These are phyloP conservation scores for Candida verbasci DNA, from an alignment of 805 yeast species.

Conservation along the genomic window DNA sequence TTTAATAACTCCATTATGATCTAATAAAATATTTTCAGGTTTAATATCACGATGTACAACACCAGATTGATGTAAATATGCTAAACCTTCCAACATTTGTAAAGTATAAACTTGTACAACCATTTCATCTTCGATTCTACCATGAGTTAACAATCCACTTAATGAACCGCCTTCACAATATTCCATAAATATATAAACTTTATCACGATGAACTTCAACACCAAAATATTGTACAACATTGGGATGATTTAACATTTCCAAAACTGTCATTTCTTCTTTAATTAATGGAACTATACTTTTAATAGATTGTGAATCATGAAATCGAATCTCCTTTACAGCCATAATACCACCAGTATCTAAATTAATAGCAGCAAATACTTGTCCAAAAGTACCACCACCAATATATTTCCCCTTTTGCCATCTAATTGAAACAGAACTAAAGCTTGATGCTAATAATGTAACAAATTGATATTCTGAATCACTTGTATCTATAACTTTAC, in stretches of 20 bases:
- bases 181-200: constrained; percentile 95
- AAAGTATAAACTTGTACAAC: constrained; percentile 86
- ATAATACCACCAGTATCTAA: constrained; percentile 92
- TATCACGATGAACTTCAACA: constrained; percentile 94
- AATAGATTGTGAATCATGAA: constrained; percentile 84
- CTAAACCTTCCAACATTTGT: constrained; percentile 92
- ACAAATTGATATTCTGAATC: constrained; percentile 85
- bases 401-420: constrained; percentile 96
- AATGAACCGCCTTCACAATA: constrained; percentile 95
- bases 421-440: constrained; percentile 84
- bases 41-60: constrained; percentile 96
- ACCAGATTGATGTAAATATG: constrained; percentile 89
- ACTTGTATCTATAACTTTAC: constrained; percentile 83
- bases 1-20: constrained; percentile 88
- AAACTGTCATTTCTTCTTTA: constrained; percentile 93
- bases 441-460: constrained; percentile 80
- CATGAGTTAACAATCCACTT: constrained; percentile 80
- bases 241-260: constrained; percentile 93
- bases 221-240: constrained; percentile 96
- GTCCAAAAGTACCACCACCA: constrained; percentile 96
- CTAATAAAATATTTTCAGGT: constrained; percentile 88
- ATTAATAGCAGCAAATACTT: constrained; percentile 87
- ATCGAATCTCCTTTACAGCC: constrained; percentile 94
- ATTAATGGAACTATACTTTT: constrained; percentile 81
- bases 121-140: constrained; percentile 91